Conservation (phyloP, 2,329 filamentous ascomycete species). For the Xylaria arbuscula region DNA sequence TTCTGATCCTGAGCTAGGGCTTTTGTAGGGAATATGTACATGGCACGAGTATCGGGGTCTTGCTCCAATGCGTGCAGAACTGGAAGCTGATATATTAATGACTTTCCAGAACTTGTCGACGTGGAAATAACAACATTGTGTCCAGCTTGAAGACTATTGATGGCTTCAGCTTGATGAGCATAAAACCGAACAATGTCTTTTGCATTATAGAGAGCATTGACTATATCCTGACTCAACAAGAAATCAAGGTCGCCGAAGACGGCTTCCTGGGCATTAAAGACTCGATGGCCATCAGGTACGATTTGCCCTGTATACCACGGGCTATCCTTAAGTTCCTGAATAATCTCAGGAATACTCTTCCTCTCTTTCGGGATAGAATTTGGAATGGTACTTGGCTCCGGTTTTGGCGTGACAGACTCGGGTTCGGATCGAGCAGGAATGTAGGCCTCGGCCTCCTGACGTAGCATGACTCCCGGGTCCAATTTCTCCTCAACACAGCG, state of each 20-base stretch:
- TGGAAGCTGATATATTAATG: constrained; percentile 95
- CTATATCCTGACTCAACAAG: constrained; percentile 85
- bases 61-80: constrained; percentile 87
- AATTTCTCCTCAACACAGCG: constrained; percentile 71
- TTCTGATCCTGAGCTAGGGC: constrained; percentile 94
- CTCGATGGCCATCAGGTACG: constrained; percentile 89
- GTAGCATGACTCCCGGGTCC: constrained; percentile 76
- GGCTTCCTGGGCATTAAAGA: constrained; percentile 86
- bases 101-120: constrained; percentile 96
- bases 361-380: constrained; percentile 82
- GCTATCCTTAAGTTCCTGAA: constrained; percentile 82
- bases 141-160: constrained; percentile 86
- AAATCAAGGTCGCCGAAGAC: constrained; percentile 88
- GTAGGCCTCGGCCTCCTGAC: constrained; percentile 66
- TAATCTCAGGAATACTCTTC: constrained; percentile 83
- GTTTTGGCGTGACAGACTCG: constrained; percentile 48
- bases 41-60: constrained; percentile 80
- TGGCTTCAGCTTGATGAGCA: constrained; percentile 91
- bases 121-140: constrained; percentile 92
- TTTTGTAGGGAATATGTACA: constrained; percentile 99
- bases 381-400: constrained; percentile 64
- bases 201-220: constrained; percentile 96
- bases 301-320: constrained; percentile 94
- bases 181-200: constrained; percentile 88
- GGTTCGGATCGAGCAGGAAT: constrained; percentile 70